Evolutionary conservation across 1,284 basidiomycete species (phyloP).

Genomic region (Neolentinus lepideus): DNA sequence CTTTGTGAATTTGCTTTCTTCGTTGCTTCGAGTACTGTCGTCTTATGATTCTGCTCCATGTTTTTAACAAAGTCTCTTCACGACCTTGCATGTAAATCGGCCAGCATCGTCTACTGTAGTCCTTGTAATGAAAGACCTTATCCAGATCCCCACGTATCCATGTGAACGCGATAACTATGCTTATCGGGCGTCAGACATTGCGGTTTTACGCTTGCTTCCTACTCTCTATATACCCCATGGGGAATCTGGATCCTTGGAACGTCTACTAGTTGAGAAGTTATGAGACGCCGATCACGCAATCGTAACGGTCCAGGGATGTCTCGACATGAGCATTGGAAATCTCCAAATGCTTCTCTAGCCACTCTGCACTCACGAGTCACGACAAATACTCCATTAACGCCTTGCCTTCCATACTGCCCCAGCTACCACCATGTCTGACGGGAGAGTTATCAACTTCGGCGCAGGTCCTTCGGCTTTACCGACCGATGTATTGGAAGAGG

Average conservation of each 20-base stretch:
- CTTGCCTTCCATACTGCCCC: neutral
- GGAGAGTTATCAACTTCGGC: conserved; percentile 77
- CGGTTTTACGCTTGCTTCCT: too few relatives aligned
- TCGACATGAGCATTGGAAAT: too few relatives aligned
- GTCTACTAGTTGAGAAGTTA: neutral
- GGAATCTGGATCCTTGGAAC: too few relatives aligned
- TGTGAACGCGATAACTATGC: too few relatives aligned
- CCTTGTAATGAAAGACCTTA: too few relatives aligned
- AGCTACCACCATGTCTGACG: conserved; percentile 29
- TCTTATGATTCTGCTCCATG: neutral
- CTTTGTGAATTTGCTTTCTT: neutral
- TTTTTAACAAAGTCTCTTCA: neutral
- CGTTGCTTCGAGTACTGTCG: neutral
- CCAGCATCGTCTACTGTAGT: neutral
- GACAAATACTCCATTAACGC: neutral
- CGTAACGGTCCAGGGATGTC: too few relatives aligned
- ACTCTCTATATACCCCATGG: too few relatives aligned
- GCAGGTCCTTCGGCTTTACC: conserved; percentile 90
- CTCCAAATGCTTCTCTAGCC: too few relatives aligned
- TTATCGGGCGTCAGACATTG: too few relatives aligned
- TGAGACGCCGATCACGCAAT: neutral
- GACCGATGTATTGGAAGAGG: conserved; percentile 73
- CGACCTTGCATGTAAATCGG: neutral
- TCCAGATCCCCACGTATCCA: too few relatives aligned
- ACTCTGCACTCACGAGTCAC: too few relatives aligned